Percentiles rank a stretch among this genome's conserved stretches.
phyloP scores from a whole-genome alignment of 495 filamentous ascomycete genomes.

The Haplographium delicatum region DNA sequence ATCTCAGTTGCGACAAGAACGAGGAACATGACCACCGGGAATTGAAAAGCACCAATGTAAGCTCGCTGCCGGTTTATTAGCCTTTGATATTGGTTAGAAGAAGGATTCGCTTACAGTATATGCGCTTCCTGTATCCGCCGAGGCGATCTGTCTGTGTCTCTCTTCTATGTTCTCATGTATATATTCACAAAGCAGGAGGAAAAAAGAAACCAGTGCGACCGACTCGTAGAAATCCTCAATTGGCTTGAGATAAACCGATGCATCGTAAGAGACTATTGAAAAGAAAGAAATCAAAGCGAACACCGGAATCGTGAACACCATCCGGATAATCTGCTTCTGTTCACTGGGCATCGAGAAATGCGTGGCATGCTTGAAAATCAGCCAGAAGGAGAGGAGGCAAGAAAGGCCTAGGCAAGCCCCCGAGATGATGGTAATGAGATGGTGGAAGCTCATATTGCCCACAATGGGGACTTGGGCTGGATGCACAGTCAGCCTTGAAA shows the following conservation, averaged over 20 bases:
- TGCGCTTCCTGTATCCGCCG: not conserved
- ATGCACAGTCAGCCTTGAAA: no score
- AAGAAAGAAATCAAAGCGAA: slow-evolving; percentile 76
- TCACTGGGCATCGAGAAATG: slow-evolving; percentile 80
- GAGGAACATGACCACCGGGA: slow-evolving; percentile 23
- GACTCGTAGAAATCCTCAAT: slow-evolving; percentile 82
- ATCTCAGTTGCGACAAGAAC: slow-evolving; percentile 57
- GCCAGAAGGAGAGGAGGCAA: slow-evolving; percentile 41
- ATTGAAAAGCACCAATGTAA: slow-evolving; percentile 25
- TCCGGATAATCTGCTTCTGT: slow-evolving; percentile 85
- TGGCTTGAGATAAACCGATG: slow-evolving; percentile 74
- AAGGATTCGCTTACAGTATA: not conserved
- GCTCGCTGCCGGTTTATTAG: slow-evolving; percentile 8
- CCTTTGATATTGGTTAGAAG: not conserved
- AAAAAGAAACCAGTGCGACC: slow-evolving; percentile 83
- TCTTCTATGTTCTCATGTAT: slow-evolving; percentile 68
- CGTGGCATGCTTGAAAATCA: slow-evolving; percentile 70
- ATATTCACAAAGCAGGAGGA: slow-evolving; percentile 78
- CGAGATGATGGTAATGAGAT: slow-evolving; percentile 44
- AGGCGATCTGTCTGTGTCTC: slow-evolving; percentile 77
- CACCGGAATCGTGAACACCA: slow-evolving; percentile 81
- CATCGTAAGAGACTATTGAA: slow-evolving; percentile 64
- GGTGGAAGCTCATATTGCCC: slow-evolving; percentile 47
- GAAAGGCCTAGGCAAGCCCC: slow-evolving; percentile 39
- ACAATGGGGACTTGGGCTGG: slow-evolving; percentile 27